phyloP scores from a whole-genome alignment of 2,329 filamentous ascomycete species.

The Reticulascus tulasneorum region DNA sequence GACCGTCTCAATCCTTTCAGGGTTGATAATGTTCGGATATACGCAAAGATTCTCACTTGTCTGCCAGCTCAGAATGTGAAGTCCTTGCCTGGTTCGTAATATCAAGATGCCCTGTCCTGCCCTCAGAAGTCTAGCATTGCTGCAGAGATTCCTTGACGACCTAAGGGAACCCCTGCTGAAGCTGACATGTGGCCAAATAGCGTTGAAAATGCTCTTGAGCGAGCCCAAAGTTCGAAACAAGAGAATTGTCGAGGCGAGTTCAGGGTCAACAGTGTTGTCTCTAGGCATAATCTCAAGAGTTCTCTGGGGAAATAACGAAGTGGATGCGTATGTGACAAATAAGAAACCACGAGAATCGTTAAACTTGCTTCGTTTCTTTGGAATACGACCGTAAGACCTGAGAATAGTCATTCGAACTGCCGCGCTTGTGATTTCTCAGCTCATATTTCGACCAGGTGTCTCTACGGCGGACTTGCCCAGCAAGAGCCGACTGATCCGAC shows the following conservation, averaged over 20 bases:
- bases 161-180: too few relatives aligned
- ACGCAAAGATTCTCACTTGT: conserved; percentile 62
- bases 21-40: conserved; percentile 55
- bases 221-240: background rate
- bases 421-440: too few relatives aligned
- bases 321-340: conserved; percentile 45
- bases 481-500: conserved; percentile 26
- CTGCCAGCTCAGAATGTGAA: conserved; percentile 61
- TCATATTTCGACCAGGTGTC: conserved; percentile 15
- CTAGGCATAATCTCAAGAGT: conserved; percentile 27
- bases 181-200: too few relatives aligned
- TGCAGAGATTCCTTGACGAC: too few relatives aligned
- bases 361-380: conserved; percentile 29
- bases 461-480: conserved; percentile 29
- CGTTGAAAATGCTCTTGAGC: conserved; percentile 4
- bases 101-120: too few relatives aligned
- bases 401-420: too few relatives aligned
- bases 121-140: too few relatives aligned
- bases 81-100: conserved; percentile 56
- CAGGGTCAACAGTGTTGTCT: conserved; percentile 7
- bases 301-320: conserved; percentile 33
- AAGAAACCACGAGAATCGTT: conserved; percentile 32
- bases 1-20: conserved; percentile 51
- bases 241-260: conserved; percentile 9
- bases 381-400: conserved; percentile 25